Conservation (phyloP, 768 basidiomycete genomes). For the Rubroboletus pulcherrimus region DNA sequence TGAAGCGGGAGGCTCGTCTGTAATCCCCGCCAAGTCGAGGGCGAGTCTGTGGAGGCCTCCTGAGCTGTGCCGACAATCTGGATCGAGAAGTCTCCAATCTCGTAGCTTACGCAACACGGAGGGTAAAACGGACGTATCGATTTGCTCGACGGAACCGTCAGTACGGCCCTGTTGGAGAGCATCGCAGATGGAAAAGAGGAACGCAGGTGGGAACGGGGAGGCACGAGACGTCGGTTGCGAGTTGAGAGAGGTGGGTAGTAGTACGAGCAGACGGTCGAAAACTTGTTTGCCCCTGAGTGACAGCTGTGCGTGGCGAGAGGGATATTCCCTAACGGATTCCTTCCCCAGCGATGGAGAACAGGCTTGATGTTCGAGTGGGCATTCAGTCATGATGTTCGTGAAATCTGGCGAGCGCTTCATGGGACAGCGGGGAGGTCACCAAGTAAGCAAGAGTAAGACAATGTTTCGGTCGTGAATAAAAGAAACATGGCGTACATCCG, state of each 20-base stretch:
- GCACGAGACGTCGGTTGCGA: background rate
- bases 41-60: constrained; percentile 17
- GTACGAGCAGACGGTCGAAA: constrained; percentile 13
- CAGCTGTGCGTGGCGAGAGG: constrained; percentile 2
- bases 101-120: constrained; percentile 22
- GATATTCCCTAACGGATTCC: background rate
- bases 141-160: background rate
- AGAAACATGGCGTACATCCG: background rate
- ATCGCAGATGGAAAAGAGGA: constrained; percentile 26
- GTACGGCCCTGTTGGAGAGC: constrained; percentile 2
- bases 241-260: constrained; percentile 14
- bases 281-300: constrained; percentile 6
- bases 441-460: constrained; percentile 2
- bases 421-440: background rate
- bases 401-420: constrained; percentile 15
- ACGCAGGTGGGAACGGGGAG: constrained; percentile 9
- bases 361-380: constrained; percentile 4
- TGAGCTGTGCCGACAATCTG: constrained; percentile 9
- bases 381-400: constrained; percentile 21
- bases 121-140: constrained; percentile 13
- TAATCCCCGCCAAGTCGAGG: constrained; percentile 16
- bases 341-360: background rate
- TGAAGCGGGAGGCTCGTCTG: background rate
- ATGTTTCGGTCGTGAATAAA: constrained; percentile 4
- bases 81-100: constrained; percentile 24